Conservation (phyloP, 192 early-diverging fungal genomes). For the Backusella tuberculispora region DNA sequence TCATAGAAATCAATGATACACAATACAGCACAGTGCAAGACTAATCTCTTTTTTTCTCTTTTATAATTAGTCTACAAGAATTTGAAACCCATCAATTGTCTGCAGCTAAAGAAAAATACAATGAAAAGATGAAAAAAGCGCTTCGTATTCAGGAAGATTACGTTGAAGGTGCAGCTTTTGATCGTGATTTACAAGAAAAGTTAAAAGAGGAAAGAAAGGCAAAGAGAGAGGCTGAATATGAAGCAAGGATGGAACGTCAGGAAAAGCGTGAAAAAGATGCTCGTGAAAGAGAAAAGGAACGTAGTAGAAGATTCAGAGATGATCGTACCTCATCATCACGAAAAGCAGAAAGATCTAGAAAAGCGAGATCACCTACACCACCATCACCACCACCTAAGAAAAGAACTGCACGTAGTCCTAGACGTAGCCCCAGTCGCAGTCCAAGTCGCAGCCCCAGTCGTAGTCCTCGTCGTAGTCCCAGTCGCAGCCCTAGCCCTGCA, state of each 20-base stretch:
- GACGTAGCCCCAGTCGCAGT: conserved; percentile 17
- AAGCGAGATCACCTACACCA: neutral
- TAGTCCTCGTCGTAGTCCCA: conserved; percentile 14
- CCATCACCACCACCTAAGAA: neutral
- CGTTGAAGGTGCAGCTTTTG: conserved; percentile 80
- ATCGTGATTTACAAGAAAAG: conserved; percentile 67
- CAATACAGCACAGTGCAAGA: too few species aligned
- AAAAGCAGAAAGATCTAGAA: neutral
- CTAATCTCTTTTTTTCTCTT: neutral
- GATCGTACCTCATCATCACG: neutral
- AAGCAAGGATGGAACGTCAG: neutral
- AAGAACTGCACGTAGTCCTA: neutral
- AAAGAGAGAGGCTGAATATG: conserved; percentile 9
- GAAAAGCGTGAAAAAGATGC: conserved; percentile 2
- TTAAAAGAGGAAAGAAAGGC: conserved; percentile 28
- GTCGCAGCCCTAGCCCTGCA: conserved; percentile 14
- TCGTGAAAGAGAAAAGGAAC: conserved; percentile 19
- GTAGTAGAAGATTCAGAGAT: conserved; percentile 12
- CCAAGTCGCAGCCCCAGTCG: conserved; percentile 1
- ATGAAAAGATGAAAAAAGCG: conserved; percentile 65
- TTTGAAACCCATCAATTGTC: conserved; percentile 74
- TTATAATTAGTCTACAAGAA: conserved; percentile 44
- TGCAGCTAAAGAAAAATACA: conserved; percentile 72
- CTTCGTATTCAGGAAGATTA: conserved; percentile 67
- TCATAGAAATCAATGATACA: neutral